Evolutionary conservation across 2,329 filamentous ascomycete species (phyloP).

Genomic region (Neonectria ditissima): DNA sequence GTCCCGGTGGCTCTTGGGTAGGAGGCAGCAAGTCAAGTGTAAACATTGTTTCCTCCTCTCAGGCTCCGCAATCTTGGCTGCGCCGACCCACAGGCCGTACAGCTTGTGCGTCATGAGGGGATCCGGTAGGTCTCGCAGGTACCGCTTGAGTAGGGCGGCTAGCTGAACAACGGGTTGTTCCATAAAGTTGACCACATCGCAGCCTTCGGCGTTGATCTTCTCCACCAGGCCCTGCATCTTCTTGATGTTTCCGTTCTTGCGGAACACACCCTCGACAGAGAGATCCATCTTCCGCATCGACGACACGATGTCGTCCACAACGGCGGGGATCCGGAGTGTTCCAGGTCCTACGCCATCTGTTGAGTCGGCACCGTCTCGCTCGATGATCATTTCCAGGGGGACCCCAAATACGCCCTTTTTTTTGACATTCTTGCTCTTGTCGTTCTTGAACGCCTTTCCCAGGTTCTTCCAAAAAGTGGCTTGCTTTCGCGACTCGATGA

Average conservation of each 20-base stretch:
- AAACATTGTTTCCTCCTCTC: constrained; percentile 86
- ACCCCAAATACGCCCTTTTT: constrained; percentile 97
- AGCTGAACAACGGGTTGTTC: constrained; percentile 93
- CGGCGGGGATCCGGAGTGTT: constrained; percentile 87
- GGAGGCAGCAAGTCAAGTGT: constrained; percentile 89
- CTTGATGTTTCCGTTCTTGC: constrained; percentile 99
- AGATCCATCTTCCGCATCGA: constrained; percentile 99
- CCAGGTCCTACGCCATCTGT: constrained; percentile 96
- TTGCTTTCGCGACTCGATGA: constrained; percentile 91
- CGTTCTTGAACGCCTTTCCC: constrained; percentile 93
- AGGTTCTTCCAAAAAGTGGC: constrained; percentile 99
- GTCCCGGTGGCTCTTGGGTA: constrained; percentile 93
- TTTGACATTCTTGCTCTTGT: constrained; percentile 80
- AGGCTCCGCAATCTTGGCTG: constrained; percentile 86
- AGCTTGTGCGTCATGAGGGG: constrained; percentile 95
- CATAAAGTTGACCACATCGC: constrained; percentile 86
- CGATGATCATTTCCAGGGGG: constrained; percentile 86
- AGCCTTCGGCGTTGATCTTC: constrained; percentile 86
- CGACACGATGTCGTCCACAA: constrained; percentile 93
- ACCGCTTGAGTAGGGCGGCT: constrained; percentile 93
- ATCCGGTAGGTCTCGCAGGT: constrained; percentile 92
- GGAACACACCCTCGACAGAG: constrained; percentile 97
- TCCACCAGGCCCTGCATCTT: constrained; percentile 88
- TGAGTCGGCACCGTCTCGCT: constrained; percentile 96
- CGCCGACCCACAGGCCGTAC: constrained; percentile 88